Base-by-base conservation (phyloP, 306 rosid species). In the Calophaca sinica region DNA sequence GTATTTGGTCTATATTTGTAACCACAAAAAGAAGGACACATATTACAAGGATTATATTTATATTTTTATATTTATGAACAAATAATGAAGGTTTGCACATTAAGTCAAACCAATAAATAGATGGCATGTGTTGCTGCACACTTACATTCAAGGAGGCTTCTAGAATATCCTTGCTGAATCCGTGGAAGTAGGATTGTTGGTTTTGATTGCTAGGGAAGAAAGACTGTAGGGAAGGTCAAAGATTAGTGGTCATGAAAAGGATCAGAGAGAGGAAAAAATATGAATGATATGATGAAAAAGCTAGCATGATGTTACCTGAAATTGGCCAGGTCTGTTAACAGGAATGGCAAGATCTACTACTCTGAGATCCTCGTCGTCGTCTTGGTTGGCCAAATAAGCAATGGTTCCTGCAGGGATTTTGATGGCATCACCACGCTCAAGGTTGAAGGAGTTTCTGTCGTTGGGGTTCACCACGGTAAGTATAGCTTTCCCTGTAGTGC, bases 141-240 rank as follows among this genome's bases (percentile, higher is more conserved):
- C 82, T 62, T 44, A 81, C 88, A 45, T 84, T 63, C 53, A 55
- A 74, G 46, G 83, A 2, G n/a, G 81, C 83, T 33, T 84, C 69
- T 0, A 84, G 29, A 57, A 75, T 13, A 6, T 29, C 9, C 76
- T 3, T 45, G 69, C 80, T 68, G 75, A 84, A 81, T 14, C 69
- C 85, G 2, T 7, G 9, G 6, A 62, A 42, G 75, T 73, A 81
- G 53, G 87, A 76, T 10, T 60, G 12, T 4, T 68, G 72, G 50
- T 49, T 57, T 41, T 35, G 5, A 5, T 6, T 54, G 41, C 33
- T 54, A 6, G 63, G 73, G 31, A 5, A 42, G 72, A 81, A 81
- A 59, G 57, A 7, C 88, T 84, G 12, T 0, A 9, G 4, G 2
- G 15, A 45, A 5, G 0, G 12, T 20, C 26, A 20, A 20, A 20